These are phyloP conservation scores for Hordeum marinum DNA, from an alignment of 176 grass and related monocot species.

Conservation along the genomic window DNA sequence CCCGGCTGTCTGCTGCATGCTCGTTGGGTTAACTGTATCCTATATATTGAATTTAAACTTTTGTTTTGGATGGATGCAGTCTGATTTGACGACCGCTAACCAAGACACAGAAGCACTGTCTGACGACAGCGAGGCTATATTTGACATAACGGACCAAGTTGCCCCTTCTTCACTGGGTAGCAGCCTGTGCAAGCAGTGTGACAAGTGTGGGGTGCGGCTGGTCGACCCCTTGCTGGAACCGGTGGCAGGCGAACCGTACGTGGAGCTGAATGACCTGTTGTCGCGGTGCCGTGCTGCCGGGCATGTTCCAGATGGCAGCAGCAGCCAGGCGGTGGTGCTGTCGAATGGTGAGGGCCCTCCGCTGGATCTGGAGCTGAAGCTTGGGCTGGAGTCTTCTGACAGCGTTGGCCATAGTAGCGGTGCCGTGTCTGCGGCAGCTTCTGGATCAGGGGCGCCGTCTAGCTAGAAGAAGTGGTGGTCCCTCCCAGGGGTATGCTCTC, in stretches of 20 bases:
- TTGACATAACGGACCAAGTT: constrained; percentile 24
- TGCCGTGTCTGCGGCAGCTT: neutral
- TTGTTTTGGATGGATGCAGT: constrained; percentile 27
- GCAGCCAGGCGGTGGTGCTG: neutral
- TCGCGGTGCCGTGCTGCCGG: constrained; percentile 14
- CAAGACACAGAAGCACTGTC: constrained; percentile 1
- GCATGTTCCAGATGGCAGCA: neutral
- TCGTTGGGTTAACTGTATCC: too few relatives aligned
- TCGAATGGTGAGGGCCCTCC: neutral
- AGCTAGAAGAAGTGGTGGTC: neutral
- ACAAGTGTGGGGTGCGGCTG: neutral
- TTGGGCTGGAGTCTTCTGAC: neutral
- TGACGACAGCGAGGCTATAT: constrained; percentile 41
- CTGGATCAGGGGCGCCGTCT: neutral
- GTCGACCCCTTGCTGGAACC: constrained; percentile 1
- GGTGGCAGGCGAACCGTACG: constrained; percentile 24
- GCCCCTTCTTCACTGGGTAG: neutral
- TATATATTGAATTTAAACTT: neutral
- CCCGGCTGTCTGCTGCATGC: neutral
- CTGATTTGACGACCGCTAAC: constrained; percentile 18
- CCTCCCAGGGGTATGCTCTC: neutral
- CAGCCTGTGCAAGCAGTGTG: constrained; percentile 16
- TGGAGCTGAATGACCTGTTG: constrained; percentile 53
- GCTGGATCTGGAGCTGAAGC: neutral
- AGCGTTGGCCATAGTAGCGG: neutral